A percentile compares a stretch with the other conserved stretches of the same genome.
phyloP scores from a whole-genome alignment of 1,284 basidiomycete species.

The Leucoagaricus sp. region DNA sequence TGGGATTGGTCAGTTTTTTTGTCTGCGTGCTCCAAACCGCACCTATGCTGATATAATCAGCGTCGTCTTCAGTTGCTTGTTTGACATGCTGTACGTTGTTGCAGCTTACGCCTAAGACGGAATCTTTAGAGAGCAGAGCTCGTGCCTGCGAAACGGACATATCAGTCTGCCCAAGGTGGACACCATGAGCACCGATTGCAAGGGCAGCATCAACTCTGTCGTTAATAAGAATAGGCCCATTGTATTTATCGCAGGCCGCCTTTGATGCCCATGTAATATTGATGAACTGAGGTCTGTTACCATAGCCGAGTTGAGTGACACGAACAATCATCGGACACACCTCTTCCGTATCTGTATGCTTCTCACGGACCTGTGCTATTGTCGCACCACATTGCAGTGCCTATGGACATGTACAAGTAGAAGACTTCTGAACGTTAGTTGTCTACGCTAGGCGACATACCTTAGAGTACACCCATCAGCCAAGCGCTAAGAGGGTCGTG shows the following conservation, averaged over 20 bases:
- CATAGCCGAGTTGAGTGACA: neutral
- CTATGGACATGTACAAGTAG: slow-evolving; percentile 34
- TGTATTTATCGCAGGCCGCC: slow-evolving; percentile 77
- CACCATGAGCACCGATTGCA: slow-evolving; percentile 74
- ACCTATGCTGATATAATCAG: slow-evolving; percentile 89
- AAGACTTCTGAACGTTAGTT: slow-evolving; percentile 5
- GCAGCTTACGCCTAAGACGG: slow-evolving; percentile 85
- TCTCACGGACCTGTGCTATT: slow-evolving; percentile 89
- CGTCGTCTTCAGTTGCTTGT: slow-evolving; percentile 57
- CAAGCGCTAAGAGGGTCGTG: neutral
- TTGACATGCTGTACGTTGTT: slow-evolving; percentile 68
- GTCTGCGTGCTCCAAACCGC: slow-evolving; percentile 76
- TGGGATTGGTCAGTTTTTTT: slow-evolving; percentile 64
- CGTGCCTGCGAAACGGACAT: slow-evolving; percentile 78
- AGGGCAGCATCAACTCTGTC: slow-evolving; percentile 89
- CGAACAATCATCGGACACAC: slow-evolving; percentile 37
- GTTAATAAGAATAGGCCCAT: slow-evolving; percentile 89
- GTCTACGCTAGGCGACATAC: slow-evolving; percentile 34
- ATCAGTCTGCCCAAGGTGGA: slow-evolving; percentile 93
- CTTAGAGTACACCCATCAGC: slow-evolving; percentile 39
- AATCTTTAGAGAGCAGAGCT: slow-evolving; percentile 64
- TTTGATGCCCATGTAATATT: slow-evolving; percentile 75
- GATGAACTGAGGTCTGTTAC: slow-evolving; percentile 60
- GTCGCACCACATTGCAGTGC: slow-evolving; percentile 86
- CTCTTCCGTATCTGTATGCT: slow-evolving; percentile 77